A percentile compares a stretch with the other conserved stretches of the same genome.
phyloP scores from a whole-genome alignment of 2,329 filamentous ascomycete species.

The Sporothrix euskadiensis region DNA sequence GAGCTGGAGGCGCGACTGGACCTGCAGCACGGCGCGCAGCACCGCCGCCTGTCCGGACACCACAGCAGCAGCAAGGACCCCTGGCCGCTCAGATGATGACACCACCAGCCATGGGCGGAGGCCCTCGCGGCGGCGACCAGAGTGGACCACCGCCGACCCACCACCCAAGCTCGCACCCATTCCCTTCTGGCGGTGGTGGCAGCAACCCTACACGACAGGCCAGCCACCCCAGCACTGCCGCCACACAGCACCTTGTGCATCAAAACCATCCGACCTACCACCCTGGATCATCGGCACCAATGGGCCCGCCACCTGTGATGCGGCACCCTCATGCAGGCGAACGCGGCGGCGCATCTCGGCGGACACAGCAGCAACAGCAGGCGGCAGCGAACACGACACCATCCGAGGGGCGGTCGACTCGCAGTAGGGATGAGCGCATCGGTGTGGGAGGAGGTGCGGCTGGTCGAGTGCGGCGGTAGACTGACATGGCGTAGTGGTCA shows the following conservation, averaged over 20 bases:
- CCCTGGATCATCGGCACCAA: slow-evolving; percentile 29
- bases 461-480: not conserved
- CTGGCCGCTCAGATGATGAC: slow-evolving; percentile 28
- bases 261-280: slow-evolving; percentile 25
- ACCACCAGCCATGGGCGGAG: slow-evolving; percentile 18
- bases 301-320: slow-evolving; percentile 27
- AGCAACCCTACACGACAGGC: not conserved
- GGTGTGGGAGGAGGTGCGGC: slow-evolving; percentile 33
- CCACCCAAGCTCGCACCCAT: not conserved
- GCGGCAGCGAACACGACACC: slow-evolving; percentile 31
- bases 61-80: slow-evolving; percentile 23
- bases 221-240: slow-evolving; percentile 8
- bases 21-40: not conserved
- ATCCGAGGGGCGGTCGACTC: slow-evolving; percentile 36
- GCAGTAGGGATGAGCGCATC: slow-evolving; percentile 40
- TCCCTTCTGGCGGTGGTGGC: not conserved
- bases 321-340: slow-evolving; percentile 13
- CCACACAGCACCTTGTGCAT: slow-evolving; percentile 20
- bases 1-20: not conserved
- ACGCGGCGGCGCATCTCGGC: not conserved
- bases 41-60: slow-evolving; percentile 5
- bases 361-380: slow-evolving; percentile 20
- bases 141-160: slow-evolving; percentile 5
- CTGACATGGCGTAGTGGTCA: not conserved
- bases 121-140: not conserved